These are phyloP conservation scores for Wallacemonas collosoma DNA, from an alignment of 208 protist species.

Conservation along the genomic window DNA sequence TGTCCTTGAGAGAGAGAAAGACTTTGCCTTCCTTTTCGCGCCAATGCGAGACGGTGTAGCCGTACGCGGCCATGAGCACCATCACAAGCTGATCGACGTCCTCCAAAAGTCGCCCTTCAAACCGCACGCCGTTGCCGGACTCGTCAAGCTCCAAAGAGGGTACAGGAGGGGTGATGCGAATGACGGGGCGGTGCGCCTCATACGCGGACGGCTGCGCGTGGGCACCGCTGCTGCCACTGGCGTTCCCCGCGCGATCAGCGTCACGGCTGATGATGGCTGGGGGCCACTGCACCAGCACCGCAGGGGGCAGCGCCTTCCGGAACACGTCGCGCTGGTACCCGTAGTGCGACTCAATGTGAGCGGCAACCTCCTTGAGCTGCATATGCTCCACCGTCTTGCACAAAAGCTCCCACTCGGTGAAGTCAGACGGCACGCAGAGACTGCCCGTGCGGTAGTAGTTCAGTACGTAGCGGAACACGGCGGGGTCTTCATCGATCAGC, in stretches of 20 bases:
- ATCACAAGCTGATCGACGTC: conserved; percentile 64
- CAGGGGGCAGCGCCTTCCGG: conserved; percentile 53
- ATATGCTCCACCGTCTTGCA: conserved; percentile 52
- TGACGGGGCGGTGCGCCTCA: background rate
- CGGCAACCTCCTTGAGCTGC: conserved; percentile 43
- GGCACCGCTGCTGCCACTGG: background rate
- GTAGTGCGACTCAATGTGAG: conserved; percentile 43
- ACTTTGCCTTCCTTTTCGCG: conserved; percentile 50
- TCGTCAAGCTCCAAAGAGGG: conserved; percentile 39
- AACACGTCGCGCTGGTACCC: conserved; percentile 67
- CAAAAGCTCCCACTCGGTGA: conserved; percentile 71
- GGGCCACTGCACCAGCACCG: conserved; percentile 69
- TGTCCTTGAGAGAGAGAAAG: conserved; percentile 37
- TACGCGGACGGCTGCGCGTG: background rate
- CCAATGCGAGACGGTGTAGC: conserved; percentile 74
- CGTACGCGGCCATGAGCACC: conserved; percentile 60
- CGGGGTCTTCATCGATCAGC: conserved; percentile 69
- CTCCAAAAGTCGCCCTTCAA: conserved; percentile 37
- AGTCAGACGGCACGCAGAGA: conserved; percentile 53
- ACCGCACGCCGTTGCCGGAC: conserved; percentile 14
- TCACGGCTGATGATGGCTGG: conserved; percentile 11
- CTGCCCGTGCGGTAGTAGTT: conserved; percentile 55
- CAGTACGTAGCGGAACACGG: conserved; percentile 64
- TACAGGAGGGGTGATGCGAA: conserved; percentile 47
- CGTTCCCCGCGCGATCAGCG: background rate